Conservation (phyloP, 2,329 filamentous ascomycete genomes). For the Botryotinia convoluta region DNA sequence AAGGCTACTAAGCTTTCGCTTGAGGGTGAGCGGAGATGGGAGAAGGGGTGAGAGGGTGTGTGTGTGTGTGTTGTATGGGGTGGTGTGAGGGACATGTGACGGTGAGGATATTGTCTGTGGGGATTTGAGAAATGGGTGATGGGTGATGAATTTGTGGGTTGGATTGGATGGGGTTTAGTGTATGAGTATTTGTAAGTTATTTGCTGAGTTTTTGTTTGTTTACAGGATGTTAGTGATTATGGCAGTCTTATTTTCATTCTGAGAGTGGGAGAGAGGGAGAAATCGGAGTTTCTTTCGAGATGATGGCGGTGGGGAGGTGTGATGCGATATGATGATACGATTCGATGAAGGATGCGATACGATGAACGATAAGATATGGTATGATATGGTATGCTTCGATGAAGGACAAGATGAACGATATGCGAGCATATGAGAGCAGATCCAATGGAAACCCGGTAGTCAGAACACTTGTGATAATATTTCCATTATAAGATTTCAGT, state of each 20-base stretch:
- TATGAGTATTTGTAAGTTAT: not conserved
- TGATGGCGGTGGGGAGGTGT: not conserved
- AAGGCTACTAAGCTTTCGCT: not conserved
- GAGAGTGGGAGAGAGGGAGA: not conserved
- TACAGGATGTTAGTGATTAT: fast-evolving
- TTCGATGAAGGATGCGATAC: not conserved
- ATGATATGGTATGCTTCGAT: no score
- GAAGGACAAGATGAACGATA: not conserved
- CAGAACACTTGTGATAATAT: not conserved
- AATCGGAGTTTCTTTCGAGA: not conserved
- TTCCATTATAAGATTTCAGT: not conserved
- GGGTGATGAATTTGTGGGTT: no score
- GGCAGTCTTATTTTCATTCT: not conserved
- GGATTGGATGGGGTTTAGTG: not conserved
- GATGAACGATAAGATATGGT: not conserved
- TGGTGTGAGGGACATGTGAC: not conserved
- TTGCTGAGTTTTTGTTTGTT: not conserved
- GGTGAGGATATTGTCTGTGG: not conserved
- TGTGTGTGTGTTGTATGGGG: not conserved
- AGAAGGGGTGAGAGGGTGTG: not conserved
- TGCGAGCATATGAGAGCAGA: not conserved
- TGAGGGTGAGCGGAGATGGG: not conserved
- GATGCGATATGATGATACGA: not conserved
- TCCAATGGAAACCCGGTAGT: not conserved
- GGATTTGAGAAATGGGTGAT: not conserved